phyloP scores from a whole-genome alignment of 1,284 basidiomycete species.

The Ganoderma resinaceum region DNA sequence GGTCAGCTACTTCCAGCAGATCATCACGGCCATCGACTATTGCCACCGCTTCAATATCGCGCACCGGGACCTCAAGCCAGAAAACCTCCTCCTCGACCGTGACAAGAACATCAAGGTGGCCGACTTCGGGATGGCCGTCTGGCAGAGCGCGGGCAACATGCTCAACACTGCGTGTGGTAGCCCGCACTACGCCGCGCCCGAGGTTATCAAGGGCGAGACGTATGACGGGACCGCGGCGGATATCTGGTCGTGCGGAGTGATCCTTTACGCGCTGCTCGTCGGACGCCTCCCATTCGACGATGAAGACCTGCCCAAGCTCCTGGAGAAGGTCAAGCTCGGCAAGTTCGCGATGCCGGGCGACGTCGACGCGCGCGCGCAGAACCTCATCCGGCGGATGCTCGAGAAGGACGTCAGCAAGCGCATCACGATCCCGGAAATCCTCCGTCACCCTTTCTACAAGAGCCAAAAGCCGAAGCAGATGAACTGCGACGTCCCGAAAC shows the following conservation, averaged over 20 bases:
- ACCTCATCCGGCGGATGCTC: conserved; percentile 90
- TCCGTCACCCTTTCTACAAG: conserved; percentile 89
- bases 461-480: conserved; percentile 62
- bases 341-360: conserved; percentile 85
- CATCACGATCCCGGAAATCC: conserved; percentile 90
- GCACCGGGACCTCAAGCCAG: conserved; percentile 97
- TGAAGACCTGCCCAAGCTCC: conserved; percentile 75
- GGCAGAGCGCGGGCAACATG: conserved; percentile 74
- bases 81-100: conserved; percentile 90
- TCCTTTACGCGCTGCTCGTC: conserved; percentile 92
- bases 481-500: conserved; percentile 63
- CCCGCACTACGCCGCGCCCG: conserved; percentile 98
- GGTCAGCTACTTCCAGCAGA: conserved; percentile 95
- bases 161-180: conserved; percentile 94
- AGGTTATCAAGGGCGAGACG: conserved; percentile 85
- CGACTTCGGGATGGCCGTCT: conserved; percentile 99
- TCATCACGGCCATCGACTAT: conserved; percentile 94
- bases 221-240: conserved; percentile 94
- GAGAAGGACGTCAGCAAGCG: conserved; percentile 82
- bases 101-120: conserved; percentile 94
- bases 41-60: conserved; percentile 98
- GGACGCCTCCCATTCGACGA: conserved; percentile 96
- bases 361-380: conserved; percentile 79
- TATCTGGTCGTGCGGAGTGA: conserved; percentile 99
- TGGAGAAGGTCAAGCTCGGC: conserved; percentile 88